Conservation (phyloP, 2,329 filamentous ascomycete genomes). For the Cladosporium sp. region DNA sequence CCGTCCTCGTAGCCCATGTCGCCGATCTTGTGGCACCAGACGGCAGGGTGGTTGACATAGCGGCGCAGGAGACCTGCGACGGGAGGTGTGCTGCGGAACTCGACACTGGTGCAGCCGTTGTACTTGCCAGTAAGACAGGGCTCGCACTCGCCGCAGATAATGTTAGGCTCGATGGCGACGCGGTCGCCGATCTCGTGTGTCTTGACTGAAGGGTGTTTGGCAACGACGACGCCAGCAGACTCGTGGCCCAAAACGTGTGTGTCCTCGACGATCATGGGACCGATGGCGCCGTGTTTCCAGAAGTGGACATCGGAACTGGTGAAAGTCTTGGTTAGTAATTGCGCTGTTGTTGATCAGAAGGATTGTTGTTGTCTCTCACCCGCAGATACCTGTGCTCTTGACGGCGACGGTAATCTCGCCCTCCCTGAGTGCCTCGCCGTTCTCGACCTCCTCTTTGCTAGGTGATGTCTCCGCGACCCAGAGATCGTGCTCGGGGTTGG, state of each 20-base stretch:
- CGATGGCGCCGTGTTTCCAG: constrained; percentile 93
- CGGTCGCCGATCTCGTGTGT: constrained; percentile 78
- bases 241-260: constrained; percentile 95
- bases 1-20: constrained; percentile 90
- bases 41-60: constrained; percentile 90
- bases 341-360: neutral
- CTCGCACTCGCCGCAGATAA: constrained; percentile 87
- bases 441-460: constrained; percentile 67
- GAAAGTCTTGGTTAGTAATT: neutral
- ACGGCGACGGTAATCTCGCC: constrained; percentile 86
- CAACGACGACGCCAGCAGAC: constrained; percentile 76
- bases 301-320: constrained; percentile 88
- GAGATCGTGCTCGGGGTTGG: constrained; percentile 85
- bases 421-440: constrained; percentile 63
- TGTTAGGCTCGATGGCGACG: constrained; percentile 89
- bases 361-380: constrained; percentile 52
- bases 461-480: constrained; percentile 81
- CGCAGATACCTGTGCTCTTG: constrained; percentile 94
- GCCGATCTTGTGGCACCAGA: constrained; percentile 95
- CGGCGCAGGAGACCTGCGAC: constrained; percentile 80
- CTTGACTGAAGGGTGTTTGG: constrained; percentile 75
- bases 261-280: constrained; percentile 85
- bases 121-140: constrained; percentile 89
- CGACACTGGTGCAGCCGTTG: constrained; percentile 84
- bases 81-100: constrained; percentile 87